Conservation (phyloP, 768 basidiomycete genomes). For the Agaricus sinodeliciosus region DNA sequence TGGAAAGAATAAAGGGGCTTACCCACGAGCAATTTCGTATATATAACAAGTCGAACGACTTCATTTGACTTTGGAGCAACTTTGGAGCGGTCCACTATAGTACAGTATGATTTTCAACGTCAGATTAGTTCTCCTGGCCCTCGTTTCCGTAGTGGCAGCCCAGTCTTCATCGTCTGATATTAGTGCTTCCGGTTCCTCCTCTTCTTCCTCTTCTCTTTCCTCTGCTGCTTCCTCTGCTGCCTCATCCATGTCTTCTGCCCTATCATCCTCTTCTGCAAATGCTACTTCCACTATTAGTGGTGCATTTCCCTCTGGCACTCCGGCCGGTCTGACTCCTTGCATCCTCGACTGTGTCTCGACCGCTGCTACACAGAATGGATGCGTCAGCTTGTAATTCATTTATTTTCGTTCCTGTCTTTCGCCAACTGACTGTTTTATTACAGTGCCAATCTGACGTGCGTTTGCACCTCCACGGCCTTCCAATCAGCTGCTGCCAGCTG, state of each 20-base stretch:
- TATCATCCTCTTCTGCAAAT: neutral
- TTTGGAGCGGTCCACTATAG: neutral
- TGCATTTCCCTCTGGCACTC: neutral
- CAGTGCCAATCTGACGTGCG: slow-evolving; percentile 17
- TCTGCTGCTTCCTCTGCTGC: neutral
- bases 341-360: slow-evolving; percentile 15
- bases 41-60: slow-evolving; percentile 1
- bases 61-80: neutral
- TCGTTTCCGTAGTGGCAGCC: neutral
- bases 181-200: neutral
- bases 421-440: neutral
- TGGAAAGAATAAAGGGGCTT: neutral
- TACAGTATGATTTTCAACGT: slow-evolving; percentile 1
- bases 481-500: slow-evolving; percentile 16
- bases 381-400: slow-evolving; percentile 14
- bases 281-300: neutral
- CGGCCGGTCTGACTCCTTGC: slow-evolving; percentile 15
- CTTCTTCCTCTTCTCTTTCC: neutral
- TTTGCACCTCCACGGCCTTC: slow-evolving; percentile 19
- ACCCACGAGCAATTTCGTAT: neutral
- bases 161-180: neutral
- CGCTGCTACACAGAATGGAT: slow-evolving; percentile 14
- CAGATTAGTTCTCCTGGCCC: neutral
- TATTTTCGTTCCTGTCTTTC: neutral
- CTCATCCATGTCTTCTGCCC: neutral